phyloP scores from a whole-genome alignment of 2,329 filamentous ascomycete genomes.

The Chrysosphaeria jannelii region DNA sequence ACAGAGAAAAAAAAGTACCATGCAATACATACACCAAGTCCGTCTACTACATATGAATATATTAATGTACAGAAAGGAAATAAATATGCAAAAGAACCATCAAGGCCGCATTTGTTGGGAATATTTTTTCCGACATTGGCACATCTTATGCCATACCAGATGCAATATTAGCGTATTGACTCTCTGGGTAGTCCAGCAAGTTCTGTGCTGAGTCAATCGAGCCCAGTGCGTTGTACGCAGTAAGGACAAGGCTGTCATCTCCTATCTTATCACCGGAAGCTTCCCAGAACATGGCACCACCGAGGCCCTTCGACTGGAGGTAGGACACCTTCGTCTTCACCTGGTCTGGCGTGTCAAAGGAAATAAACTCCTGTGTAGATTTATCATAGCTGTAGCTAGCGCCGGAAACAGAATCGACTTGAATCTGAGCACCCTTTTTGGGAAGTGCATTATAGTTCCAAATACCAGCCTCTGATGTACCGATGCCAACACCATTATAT shows the following conservation, averaged over 20 bases:
- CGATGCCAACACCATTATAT: slow-evolving; percentile 32
- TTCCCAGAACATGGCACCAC: slow-evolving; percentile 72
- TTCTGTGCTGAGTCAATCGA: slow-evolving; percentile 18
- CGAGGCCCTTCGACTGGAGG: slow-evolving; percentile 29
- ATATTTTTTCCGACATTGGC: too few species aligned
- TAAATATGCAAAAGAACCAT: too few species aligned
- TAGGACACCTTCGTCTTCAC: slow-evolving; percentile 32
- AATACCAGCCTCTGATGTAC: slow-evolving; percentile 41
- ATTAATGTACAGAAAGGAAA: too few species aligned
- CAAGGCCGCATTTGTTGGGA: too few species aligned
- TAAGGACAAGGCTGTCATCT: slow-evolving; percentile 26
- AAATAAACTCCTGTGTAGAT: slow-evolving; percentile 28
- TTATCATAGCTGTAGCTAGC: slow-evolving; percentile 45
- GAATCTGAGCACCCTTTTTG: slow-evolving; percentile 20
- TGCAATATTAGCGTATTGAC: slow-evolving; percentile 23
- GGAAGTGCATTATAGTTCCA: slow-evolving; percentile 65
- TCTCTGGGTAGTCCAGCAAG: slow-evolving; percentile 19
- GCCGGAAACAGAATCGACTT: slow-evolving; percentile 23
- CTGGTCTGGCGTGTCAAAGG: slow-evolving; percentile 35
- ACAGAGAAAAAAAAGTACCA: too few species aligned
- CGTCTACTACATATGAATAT: too few species aligned
- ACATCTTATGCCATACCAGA: slow-evolving; percentile 8
- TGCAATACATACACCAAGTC: too few species aligned
- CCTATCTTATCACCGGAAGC: slow-evolving; percentile 34
- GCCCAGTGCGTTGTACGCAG: slow-evolving; percentile 12